Percentiles rank a stretch among this genome's conserved stretches.
Evolutionary conservation across 2,329 filamentous ascomycete genomes (phyloP).

Genomic region (Botrytis sinoallii): DNA sequence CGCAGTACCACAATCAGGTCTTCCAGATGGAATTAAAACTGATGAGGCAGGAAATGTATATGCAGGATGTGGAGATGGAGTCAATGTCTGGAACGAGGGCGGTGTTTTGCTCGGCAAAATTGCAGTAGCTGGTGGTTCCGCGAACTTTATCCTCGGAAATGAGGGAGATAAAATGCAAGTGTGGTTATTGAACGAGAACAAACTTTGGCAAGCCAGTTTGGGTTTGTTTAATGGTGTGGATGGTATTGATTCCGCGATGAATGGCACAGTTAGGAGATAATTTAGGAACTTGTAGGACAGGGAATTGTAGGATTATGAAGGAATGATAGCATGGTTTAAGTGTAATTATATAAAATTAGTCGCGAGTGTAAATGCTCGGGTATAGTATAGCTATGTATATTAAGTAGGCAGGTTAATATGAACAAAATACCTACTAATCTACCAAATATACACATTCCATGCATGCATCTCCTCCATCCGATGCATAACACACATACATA

Average conservation of each 20-base stretch:
- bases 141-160: constrained; percentile 24
- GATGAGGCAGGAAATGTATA: constrained; percentile 54
- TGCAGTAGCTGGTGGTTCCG: constrained; percentile 29
- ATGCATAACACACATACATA: not conserved
- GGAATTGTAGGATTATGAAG: not conserved
- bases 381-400: not conserved
- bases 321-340: not conserved
- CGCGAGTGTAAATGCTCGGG: not conserved
- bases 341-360: not conserved
- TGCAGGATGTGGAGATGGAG: constrained; percentile 51
- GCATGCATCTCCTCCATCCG: not conserved
- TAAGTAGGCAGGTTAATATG: not conserved
- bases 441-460: not conserved
- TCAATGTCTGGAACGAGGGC: constrained; percentile 51
- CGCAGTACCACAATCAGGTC: constrained; percentile 49
- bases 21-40: constrained; percentile 57
- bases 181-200: constrained; percentile 26
- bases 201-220: constrained; percentile 23
- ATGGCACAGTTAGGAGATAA: not conserved
- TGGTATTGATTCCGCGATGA: not conserved
- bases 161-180: constrained; percentile 19
- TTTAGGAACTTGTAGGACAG: not conserved
- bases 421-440: not conserved
- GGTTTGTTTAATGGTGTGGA: not conserved
- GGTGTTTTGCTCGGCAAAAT: constrained; percentile 56